Evolutionary conservation across 306 rosid genomes (phyloP), one percentile per base, ranked within the genome.

Genomic region (Elaeagnus macrophylla): DNA sequence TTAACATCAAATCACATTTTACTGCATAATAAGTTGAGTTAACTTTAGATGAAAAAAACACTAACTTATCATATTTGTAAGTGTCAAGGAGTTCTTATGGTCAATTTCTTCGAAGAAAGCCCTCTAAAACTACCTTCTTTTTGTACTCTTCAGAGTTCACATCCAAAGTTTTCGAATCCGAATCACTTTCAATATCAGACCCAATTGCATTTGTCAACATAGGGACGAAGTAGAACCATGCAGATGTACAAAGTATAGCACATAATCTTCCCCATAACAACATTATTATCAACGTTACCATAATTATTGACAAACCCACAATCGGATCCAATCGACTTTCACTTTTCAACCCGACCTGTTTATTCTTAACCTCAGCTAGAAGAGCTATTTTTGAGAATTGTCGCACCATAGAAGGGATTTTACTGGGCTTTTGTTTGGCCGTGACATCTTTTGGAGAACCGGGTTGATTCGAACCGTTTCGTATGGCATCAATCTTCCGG

Each of bases 191-290:
- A 51, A 55, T 60, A 53, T n/a, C 57, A 51, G 41, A 5, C 9
- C 7, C 53, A 37, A 38, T 19, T 44, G 40, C 51, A 6, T 46
- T 37, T n/a, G 19, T 64, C 1, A 80, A 51, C 41, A 72, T 76
- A 4, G 91, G 82, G 16, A 70, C 36, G n/a, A 67, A 65, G 40
- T 80, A 86, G 3, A 80, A 45, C 91, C 88, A 86, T 9, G 78
- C 82, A 9, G 82, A 76, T 56, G 91, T 86, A 52, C 82, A 80
- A 2, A 83, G 71, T 11, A 86, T 74, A 6, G 95, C 95, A 58
- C 82, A 80, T 7, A 83, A 14, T 45, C 91, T 79, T 45, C 95
- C 95, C 82, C 88, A 83, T 11, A 80, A 3, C 36, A 76, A 6
- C 81, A 74, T 67, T 13, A 83, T 74, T 7, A 78, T 47, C 57